These are phyloP conservation scores for Amanita rubescens DNA, from an alignment of 768 basidiomycete genomes.

Conservation along the genomic window DNA sequence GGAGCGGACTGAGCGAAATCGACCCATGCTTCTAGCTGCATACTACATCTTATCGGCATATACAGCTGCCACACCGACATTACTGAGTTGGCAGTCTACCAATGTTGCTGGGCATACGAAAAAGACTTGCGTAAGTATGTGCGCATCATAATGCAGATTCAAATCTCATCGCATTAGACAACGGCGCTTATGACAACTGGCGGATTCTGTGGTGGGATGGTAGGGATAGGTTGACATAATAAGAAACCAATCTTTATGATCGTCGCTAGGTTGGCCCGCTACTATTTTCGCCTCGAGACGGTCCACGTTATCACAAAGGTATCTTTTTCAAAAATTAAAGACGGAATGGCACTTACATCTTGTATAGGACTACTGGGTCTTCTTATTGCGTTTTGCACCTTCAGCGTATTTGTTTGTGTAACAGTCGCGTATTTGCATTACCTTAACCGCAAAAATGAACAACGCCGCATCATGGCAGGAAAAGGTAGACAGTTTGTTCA, in stretches of 20 bases:
- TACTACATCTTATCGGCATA: constrained; percentile 23
- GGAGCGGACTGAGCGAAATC: constrained; percentile 18
- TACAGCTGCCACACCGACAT: constrained; percentile 16
- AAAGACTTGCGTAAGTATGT: constrained; percentile 17
- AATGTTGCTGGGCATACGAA: constrained; percentile 29
- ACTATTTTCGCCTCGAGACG: constrained; percentile 16
- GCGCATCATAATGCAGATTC: not conserved
- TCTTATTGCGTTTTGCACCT: constrained; percentile 13
- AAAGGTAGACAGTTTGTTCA: constrained; percentile 11
- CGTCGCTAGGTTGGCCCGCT: constrained; percentile 17
- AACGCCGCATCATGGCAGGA: constrained; percentile 14
- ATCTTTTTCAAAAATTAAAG: not conserved
- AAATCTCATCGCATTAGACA: constrained; percentile 12
- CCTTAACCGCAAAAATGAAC: constrained; percentile 16
- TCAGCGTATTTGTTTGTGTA: constrained; percentile 11
- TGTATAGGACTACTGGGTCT: constrained; percentile 12
- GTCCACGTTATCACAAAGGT: constrained; percentile 16
- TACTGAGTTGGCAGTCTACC: constrained; percentile 27
- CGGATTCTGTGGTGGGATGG: constrained; percentile 19
- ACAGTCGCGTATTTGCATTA: constrained; percentile 13
- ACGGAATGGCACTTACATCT: not conserved
- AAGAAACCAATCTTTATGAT: not conserved
- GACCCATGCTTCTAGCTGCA: constrained; percentile 20
- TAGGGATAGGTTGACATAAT: constrained; percentile 7
- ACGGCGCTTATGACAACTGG: constrained; percentile 21